Evolutionary conservation across 306 rosid species (phyloP), one percentile per base, ranked within the genome.

Genomic region (Citrullus amarus): DNA sequence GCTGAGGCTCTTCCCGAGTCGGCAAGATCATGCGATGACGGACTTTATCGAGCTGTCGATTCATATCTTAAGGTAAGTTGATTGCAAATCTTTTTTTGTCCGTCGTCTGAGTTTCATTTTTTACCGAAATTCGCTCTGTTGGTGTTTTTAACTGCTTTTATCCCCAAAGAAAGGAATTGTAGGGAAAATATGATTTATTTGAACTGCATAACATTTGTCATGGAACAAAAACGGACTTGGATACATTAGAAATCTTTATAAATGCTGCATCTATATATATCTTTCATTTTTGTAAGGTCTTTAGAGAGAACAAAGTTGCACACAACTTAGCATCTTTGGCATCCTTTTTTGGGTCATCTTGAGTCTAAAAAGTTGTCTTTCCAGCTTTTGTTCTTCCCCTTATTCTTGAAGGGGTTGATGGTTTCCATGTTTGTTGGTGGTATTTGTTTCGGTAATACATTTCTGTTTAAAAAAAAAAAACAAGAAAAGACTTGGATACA

Each of bases 1-100:
- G 98, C 98, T 5, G 99, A 96, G 87, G 98, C 99, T 77, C 88
- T 96, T 87, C 99, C 99, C 18, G 98, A 96, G 51, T 88, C 96
- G 59, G 93, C 99, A 73, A 85, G 99, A 85, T 90, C 92, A 77
- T 92, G 96, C 11, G 99, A 96, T 61, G 99, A 96, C 82, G 99
- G 99, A 67, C 98, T 92, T 58, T 96, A 96, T 81, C 89, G 99
- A 81, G 99, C 99, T 9, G 82, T 96, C 43, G 99, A 96, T 86
- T 96, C 97, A 57, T 96, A 96, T 82, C 96, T 96, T 4, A 96
- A 92, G 96, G 99, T 92, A 87, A 80, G 48, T 8, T 14, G 43
- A 53, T 44, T 41, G 72, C 4, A 78, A 20, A 44, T 78, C 65
- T 32, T 15, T 46, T 62, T 44, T 22, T 51, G 48, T 46, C 55